These are phyloP conservation scores for Irpex sp. DNA, from an alignment of 1,284 basidiomycete species.

Conservation along the genomic window DNA sequence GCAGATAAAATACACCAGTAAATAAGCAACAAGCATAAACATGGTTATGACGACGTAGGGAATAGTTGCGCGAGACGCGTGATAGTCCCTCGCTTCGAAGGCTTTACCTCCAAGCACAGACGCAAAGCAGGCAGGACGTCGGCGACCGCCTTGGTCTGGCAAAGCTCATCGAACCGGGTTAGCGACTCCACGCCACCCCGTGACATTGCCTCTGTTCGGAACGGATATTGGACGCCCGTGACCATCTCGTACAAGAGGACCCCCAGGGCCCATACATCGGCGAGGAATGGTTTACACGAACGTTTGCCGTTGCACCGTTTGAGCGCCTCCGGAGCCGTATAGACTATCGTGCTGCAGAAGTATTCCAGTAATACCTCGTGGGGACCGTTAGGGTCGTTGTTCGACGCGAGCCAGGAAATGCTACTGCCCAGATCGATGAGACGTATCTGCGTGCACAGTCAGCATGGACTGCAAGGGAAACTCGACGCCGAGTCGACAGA, in stretches of 20 bases:
- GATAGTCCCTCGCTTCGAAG: neutral
- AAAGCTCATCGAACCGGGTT: neutral
- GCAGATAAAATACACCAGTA: no score
- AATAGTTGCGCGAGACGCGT: no score
- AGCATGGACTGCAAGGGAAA: neutral
- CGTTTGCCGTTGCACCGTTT: neutral
- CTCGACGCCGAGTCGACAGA: neutral
- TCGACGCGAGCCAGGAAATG: neutral
- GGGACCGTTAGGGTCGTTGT: neutral
- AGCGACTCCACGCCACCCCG: neutral
- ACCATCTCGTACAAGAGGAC: neutral
- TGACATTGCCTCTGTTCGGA: neutral
- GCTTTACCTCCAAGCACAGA: neutral
- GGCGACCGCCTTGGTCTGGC: neutral
- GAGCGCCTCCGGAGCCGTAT: neutral
- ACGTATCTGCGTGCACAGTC: neutral
- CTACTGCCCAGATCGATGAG: neutral
- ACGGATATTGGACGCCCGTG: neutral
- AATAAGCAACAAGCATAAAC: no score
- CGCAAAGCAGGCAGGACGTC: neutral
- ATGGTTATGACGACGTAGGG: no score
- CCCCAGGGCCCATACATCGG: neutral
- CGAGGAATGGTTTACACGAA: neutral
- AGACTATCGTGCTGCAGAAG: neutral
- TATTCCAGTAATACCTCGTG: neutral